Percentiles rank a stretch among this genome's conserved stretches.
Conservation (phyloP, 106 monocot species). For the Dioscorea dumetorum region DNA sequence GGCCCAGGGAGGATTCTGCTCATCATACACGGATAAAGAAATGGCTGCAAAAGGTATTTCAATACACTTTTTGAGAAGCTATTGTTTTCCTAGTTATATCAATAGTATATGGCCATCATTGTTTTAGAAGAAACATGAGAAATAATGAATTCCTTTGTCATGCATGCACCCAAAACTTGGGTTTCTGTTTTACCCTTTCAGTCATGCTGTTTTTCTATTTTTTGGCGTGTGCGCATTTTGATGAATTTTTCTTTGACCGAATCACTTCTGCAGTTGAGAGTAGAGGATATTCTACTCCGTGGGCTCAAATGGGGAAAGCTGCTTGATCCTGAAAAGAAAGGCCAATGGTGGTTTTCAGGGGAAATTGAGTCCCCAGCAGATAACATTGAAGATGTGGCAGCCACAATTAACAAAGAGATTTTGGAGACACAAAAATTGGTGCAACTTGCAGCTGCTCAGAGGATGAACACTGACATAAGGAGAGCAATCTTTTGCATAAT, state of each 20-base stretch:
- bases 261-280: conserved; percentile 46
- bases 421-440: conserved; percentile 69
- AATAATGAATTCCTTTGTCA: too few relatives aligned
- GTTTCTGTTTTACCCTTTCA: too few relatives aligned
- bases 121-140: too few relatives aligned
- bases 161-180: too few relatives aligned
- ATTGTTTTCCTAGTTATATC: too few relatives aligned
- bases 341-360: conserved; percentile 91
- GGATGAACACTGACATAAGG: conserved; percentile 91
- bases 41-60: conserved; percentile 89
- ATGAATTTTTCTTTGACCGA: too few relatives aligned
- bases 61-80: too few relatives aligned
- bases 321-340: conserved; percentile 88
- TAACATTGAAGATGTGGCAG: conserved; percentile 54
- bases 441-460: conserved; percentile 75
- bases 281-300: conserved; percentile 69
- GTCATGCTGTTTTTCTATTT: too few relatives aligned
- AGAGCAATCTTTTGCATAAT: conserved; percentile 92
- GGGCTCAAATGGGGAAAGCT: conserved; percentile 81
- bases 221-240: too few relatives aligned
- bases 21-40: conserved; percentile 79
- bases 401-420: conserved; percentile 48
- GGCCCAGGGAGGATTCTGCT: conserved; percentile 65
- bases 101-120: too few relatives aligned
- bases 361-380: conserved; percentile 28